phyloP scores from a whole-genome alignment of 164 flowering plant genomes.

The Magnolia changhungtana region DNA sequence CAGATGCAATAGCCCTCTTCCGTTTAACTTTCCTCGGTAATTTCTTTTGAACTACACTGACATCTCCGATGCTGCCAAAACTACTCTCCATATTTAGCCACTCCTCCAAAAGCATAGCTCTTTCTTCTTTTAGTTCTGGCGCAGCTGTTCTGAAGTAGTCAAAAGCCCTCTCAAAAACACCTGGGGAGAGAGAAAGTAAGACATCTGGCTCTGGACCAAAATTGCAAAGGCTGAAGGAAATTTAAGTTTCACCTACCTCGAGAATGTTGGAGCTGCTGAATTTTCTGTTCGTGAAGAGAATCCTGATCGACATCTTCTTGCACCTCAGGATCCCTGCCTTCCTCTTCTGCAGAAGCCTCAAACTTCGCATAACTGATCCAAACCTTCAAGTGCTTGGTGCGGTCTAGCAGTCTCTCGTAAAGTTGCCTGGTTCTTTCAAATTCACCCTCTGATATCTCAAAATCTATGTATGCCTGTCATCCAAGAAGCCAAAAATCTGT shows the following conservation, averaged over 20 bases:
- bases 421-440: slow-evolving; percentile 67
- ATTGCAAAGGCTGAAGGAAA: slow-evolving; percentile 9
- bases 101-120: slow-evolving; percentile 86
- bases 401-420: slow-evolving; percentile 77
- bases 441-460: slow-evolving; percentile 79
- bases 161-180: slow-evolving; percentile 71
- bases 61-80: slow-evolving; percentile 76
- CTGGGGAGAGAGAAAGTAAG: slow-evolving; percentile 28
- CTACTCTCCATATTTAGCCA: slow-evolving; percentile 73
- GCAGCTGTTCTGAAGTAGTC: slow-evolving; percentile 65
- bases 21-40: slow-evolving; percentile 86
- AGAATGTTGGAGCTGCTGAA: slow-evolving; percentile 44
- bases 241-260: slow-evolving; percentile 47
- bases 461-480: slow-evolving; percentile 88
- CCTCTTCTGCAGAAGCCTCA: slow-evolving; percentile 62
- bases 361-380: slow-evolving; percentile 94
- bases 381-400: slow-evolving; percentile 91
- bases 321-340: slow-evolving; percentile 20
- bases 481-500: background rate
- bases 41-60: slow-evolving; percentile 59
- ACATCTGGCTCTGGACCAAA: background rate
- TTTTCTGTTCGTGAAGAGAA: slow-evolving; percentile 33
- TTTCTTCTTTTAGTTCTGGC: slow-evolving; percentile 89
- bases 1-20: slow-evolving; percentile 55
- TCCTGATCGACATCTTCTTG: slow-evolving; percentile 30